These are phyloP conservation scores for Fennellomyces sp. DNA, from an alignment of 371 early-diverging fungal species.

Conservation along the genomic window DNA sequence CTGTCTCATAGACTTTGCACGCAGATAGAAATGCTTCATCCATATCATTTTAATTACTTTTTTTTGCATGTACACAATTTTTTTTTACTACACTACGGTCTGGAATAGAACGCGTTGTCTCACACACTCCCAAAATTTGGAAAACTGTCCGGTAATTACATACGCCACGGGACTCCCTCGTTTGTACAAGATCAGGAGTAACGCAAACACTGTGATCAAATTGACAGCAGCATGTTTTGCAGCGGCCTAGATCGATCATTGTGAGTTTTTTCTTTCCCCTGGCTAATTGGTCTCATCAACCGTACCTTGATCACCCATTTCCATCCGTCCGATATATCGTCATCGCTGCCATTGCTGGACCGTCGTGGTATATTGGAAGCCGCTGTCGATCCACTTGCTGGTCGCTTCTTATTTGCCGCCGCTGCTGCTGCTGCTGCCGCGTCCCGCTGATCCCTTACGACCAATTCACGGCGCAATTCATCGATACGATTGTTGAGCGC, in stretches of 20 bases:
- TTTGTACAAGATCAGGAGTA: slow-evolving; percentile 42
- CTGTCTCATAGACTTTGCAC: slow-evolving; percentile 82
- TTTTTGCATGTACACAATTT: slow-evolving; percentile 4
- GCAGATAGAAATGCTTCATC: slow-evolving; percentile 40
- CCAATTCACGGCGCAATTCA: slow-evolving; percentile 38
- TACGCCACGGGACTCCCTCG: slow-evolving; percentile 36
- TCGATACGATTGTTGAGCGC: slow-evolving; percentile 53
- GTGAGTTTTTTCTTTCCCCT: too few species aligned
- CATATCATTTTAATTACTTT: slow-evolving; percentile 6
- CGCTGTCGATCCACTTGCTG: slow-evolving; percentile 7
- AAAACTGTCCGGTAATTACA: slow-evolving; percentile 8
- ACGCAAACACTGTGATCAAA: slow-evolving; percentile 31
- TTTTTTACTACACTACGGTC: slow-evolving; percentile 5
- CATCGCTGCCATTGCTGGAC: background rate
- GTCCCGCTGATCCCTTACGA: slow-evolving; percentile 19
- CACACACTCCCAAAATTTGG: slow-evolving; percentile 8
- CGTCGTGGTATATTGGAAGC: background rate
- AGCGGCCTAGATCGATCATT: slow-evolving; percentile 21
- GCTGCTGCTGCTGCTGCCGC: slow-evolving; percentile 3
- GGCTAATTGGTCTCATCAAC: background rate
- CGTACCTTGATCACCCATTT: slow-evolving; percentile 40
- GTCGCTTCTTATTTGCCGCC: slow-evolving; percentile 6
- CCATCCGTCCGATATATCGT: slow-evolving; percentile 36
- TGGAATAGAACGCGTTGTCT: slow-evolving; percentile 8
- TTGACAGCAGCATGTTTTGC: slow-evolving; percentile 43